phyloP scores from a whole-genome alignment of 2,329 filamentous ascomycete genomes.

The Orbilia javanica region DNA sequence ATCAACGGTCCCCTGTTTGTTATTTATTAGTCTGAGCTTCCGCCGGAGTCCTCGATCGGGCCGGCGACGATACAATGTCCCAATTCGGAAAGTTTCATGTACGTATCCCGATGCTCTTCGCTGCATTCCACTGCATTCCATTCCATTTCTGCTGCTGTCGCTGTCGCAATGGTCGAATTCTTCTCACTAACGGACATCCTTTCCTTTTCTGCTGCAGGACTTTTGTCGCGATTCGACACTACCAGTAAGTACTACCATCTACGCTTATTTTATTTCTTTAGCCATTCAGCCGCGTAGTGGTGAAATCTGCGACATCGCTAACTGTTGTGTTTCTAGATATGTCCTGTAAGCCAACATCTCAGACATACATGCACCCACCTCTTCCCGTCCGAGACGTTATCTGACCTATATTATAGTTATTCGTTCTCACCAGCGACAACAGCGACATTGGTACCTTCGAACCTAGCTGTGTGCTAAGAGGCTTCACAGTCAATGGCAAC shows the following conservation, averaged over 20 bases:
- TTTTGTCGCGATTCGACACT: conserved; percentile 84
- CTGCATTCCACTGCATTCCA: conserved; percentile 11
- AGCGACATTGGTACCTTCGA: conserved; percentile 47
- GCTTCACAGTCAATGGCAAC: conserved; percentile 66
- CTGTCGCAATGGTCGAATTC: neutral
- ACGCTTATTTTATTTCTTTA: neutral
- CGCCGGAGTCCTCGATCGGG: conserved; percentile 24
- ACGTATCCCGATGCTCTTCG: conserved; percentile 62
- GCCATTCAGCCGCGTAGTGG: neutral
- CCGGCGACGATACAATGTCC: conserved; percentile 62
- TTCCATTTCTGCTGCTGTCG: neutral
- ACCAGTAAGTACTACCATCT: conserved; percentile 28
- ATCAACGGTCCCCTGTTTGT: neutral
- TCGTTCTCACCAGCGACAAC: conserved; percentile 12
- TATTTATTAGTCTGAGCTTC: conserved; percentile 10
- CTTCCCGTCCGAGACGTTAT: neutral
- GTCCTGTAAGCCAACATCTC: conserved; percentile 40
- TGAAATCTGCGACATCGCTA: conserved; percentile 8
- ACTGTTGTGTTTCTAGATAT: conserved; percentile 33
- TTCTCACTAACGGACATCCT: conserved; percentile 33
- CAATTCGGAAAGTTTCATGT: conserved; percentile 74
- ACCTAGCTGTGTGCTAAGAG: conserved; percentile 43
- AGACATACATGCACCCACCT: neutral
- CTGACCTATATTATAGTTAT: conserved; percentile 11
- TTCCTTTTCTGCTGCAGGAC: conserved; percentile 69